A percentile compares a stretch with the other conserved stretches of the same genome.
These are phyloP conservation scores for Cryoendolithus antarcticus DNA, from an alignment of 2,329 filamentous ascomycete genomes.

Conservation along the genomic window DNA sequence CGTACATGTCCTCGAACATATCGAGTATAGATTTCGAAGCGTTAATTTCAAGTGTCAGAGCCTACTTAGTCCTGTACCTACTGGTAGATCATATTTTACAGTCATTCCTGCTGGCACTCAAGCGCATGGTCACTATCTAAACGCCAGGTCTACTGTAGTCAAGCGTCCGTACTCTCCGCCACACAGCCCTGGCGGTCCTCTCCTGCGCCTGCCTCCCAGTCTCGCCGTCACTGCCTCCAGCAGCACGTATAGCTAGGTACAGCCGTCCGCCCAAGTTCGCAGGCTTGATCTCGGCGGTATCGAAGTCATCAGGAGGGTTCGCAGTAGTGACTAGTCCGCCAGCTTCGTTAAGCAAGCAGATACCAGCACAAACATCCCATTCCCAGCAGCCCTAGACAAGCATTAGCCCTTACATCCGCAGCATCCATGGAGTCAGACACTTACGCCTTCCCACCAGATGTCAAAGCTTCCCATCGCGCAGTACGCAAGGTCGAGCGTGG, in stretches of 20 bases:
- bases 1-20: too few relatives aligned
- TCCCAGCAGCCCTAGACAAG: slow-evolving; percentile 49
- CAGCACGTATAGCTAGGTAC: slow-evolving; percentile 61
- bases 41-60: too few relatives aligned
- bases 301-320: slow-evolving; percentile 51
- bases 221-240: slow-evolving; percentile 48
- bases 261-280: slow-evolving; percentile 53
- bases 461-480: slow-evolving; percentile 61
- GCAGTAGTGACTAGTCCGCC: slow-evolving; percentile 63
- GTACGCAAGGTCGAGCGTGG: slow-evolving; percentile 63
- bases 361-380: slow-evolving; percentile 68
- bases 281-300: slow-evolving; percentile 45
- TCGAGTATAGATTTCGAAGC: too few relatives aligned
- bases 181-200: slow-evolving; percentile 58
- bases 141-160: slow-evolving; percentile 55
- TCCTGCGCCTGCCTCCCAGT: slow-evolving; percentile 57
- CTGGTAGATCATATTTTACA: too few relatives aligned
- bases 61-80: too few relatives aligned
- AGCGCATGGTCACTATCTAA: slow-evolving; percentile 3
- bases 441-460: slow-evolving; percentile 65
- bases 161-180: slow-evolving; percentile 53
- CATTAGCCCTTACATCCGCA: too few relatives aligned
- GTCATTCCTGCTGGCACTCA: too few relatives aligned
- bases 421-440: background rate
- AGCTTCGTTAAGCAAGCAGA: slow-evolving; percentile 60